Percentiles rank a stretch among this genome's conserved stretches.
phyloP scores from a whole-genome alignment of 2,329 filamentous ascomycete genomes.

The Colletotrichum melonis region DNA sequence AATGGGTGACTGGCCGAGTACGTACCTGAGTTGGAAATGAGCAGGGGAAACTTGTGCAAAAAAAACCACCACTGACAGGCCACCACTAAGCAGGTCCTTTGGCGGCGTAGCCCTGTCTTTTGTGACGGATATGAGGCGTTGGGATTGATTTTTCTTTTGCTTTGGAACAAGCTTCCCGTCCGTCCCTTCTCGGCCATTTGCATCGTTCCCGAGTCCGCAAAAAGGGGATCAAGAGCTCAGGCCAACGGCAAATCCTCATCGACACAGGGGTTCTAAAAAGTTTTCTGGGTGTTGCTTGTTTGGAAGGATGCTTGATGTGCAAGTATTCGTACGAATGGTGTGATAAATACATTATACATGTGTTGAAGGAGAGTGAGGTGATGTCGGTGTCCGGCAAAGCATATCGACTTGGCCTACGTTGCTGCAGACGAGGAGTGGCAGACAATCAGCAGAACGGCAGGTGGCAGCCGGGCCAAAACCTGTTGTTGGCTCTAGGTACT shows the following conservation, averaged over 20 bases:
- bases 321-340: not conserved
- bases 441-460: not conserved
- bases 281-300: not conserved
- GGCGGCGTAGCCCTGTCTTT: not conserved
- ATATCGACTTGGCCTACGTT: conserved; percentile 6
- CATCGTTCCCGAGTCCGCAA: not conserved
- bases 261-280: conserved; percentile 4
- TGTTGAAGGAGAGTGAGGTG: not conserved
- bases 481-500: conserved; percentile 1
- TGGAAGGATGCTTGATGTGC: not conserved
- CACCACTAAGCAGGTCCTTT: not conserved
- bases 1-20: conserved; percentile 1
- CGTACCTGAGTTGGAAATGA: not conserved
- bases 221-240: conserved; percentile 4
- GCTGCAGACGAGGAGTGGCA: not conserved
- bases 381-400: not conserved
- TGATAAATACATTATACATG: no score
- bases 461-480: conserved; percentile 10
- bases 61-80: not conserved
- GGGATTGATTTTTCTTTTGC: not conserved
- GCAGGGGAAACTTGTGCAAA: not conserved
- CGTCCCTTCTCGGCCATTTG: conserved; percentile 1
- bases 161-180: not conserved
- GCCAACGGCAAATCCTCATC: conserved; percentile 27
- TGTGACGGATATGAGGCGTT: not conserved